Conservation (phyloP, 2,329 filamentous ascomycete genomes). For the Ophiocordyceps unilateralis region DNA sequence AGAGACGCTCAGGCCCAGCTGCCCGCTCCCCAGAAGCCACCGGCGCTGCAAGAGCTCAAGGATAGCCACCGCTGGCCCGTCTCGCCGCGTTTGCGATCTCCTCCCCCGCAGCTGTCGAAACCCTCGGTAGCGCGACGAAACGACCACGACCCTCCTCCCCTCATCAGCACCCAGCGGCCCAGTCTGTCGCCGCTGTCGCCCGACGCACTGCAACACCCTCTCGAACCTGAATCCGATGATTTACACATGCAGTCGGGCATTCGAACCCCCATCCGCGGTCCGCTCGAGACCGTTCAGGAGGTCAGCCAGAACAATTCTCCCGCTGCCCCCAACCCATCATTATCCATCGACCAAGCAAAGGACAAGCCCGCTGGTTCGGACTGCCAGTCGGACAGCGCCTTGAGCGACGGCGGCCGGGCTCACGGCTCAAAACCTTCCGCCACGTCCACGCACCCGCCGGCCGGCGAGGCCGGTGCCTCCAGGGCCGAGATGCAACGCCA, state of each 20-base stretch:
- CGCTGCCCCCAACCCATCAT: conserved; percentile 22
- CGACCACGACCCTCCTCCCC: conserved; percentile 32
- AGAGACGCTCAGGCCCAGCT: conserved; percentile 45
- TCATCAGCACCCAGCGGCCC: conserved; percentile 34
- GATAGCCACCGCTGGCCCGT: conserved; percentile 57
- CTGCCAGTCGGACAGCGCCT: conserved; percentile 22
- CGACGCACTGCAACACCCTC: conserved; percentile 17
- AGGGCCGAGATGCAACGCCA: conserved; percentile 23
- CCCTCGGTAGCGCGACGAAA: conserved; percentile 26
- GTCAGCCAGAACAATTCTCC: conserved; percentile 63
- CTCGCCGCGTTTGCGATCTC: conserved; percentile 62
- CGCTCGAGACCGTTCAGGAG: conserved; percentile 83
- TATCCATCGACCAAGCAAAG: conserved; percentile 29
- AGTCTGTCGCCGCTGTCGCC: conserved; percentile 28
- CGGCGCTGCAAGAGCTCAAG: conserved; percentile 28
- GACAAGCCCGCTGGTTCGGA: conserved; percentile 27
- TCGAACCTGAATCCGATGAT: conserved; percentile 38
- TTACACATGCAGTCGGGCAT: conserved; percentile 28
- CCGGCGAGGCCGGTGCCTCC: conserved; percentile 47
- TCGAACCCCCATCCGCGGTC: conserved; percentile 42
- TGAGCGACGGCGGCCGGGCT: conserved; percentile 21
- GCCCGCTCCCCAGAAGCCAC: conserved; percentile 46
- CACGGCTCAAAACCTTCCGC: conserved; percentile 29
- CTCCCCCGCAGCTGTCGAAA: conserved; percentile 42
- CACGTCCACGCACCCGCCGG: conserved; percentile 34